Evolutionary conservation across 345 rosid species (phyloP).

Genomic region (Murraya koenigii): DNA sequence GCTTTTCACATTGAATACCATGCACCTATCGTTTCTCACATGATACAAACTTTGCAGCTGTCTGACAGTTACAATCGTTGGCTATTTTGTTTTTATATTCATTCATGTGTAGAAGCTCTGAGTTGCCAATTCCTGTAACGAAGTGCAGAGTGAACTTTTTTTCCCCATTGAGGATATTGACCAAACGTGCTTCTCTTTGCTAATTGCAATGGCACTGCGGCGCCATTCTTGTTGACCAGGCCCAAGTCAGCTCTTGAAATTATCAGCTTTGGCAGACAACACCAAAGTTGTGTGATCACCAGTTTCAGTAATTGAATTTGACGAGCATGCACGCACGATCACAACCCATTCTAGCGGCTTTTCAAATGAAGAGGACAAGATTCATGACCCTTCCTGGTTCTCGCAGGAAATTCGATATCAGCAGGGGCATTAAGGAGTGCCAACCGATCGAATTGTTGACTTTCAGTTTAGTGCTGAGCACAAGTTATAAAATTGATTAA

Average conservation of each 20-base stretch:
- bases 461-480: conserved; percentile 22
- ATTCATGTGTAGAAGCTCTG: too few relatives aligned
- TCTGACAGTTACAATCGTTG: background rate
- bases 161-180: too few relatives aligned
- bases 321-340: conserved; percentile 18
- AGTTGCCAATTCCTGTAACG: too few relatives aligned
- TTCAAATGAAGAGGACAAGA: conserved; percentile 33
- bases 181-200: too few relatives aligned
- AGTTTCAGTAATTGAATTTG: conserved; percentile 28
- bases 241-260: too few relatives aligned
- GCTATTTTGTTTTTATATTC: background rate
- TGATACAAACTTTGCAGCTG: background rate
- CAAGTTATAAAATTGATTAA: conserved; percentile 17
- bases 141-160: too few relatives aligned
- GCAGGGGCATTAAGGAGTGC: conserved; percentile 30
- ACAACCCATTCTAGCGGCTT: conserved; percentile 31
- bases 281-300: conserved; percentile 31
- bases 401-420: conserved; percentile 23
- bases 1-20: background rate
- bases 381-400: conserved; percentile 29
- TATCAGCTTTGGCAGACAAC: conserved; percentile 33
- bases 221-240: too few relatives aligned
- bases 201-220: too few relatives aligned
- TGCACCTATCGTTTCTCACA: background rate
- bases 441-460: conserved; percentile 11